These are phyloP conservation scores for Plantago ovata DNA, from an alignment of 257 asterid species.

Conservation along the genomic window DNA sequence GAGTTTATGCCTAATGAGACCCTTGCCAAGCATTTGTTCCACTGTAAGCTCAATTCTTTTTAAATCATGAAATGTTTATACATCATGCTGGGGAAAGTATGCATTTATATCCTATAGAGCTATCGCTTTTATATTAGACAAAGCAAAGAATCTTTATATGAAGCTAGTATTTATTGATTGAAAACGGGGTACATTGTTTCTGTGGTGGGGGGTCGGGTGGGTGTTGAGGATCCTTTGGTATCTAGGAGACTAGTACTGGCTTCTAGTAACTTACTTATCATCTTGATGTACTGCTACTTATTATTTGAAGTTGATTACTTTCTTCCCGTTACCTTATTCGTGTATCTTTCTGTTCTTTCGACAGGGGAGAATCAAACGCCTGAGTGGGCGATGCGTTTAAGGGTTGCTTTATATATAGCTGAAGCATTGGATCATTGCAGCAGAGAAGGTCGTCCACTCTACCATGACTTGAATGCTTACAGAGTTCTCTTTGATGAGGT, in stretches of 20 bases:
- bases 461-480: constrained; percentile 96
- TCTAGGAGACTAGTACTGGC: background rate
- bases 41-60: constrained; percentile 45
- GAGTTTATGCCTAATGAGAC: constrained; percentile 98
- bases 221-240: background rate
- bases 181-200: too few species aligned
- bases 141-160: too few species aligned
- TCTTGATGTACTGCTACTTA: background rate
- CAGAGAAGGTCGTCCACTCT: constrained; percentile 87
- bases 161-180: too few species aligned
- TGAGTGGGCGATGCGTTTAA: constrained; percentile 98
- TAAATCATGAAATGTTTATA: background rate
- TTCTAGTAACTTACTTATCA: background rate
- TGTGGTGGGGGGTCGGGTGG: background rate
- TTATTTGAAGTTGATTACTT: constrained; percentile 2
- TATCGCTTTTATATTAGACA: background rate
- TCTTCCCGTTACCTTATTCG: constrained; percentile 9
- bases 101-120: background rate
- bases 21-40: constrained; percentile 92
- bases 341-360: constrained; percentile 20
- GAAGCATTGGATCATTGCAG: constrained; percentile 96
- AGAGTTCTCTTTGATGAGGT: constrained; percentile 99
- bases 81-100: background rate
- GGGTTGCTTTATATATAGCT: constrained; percentile 93
- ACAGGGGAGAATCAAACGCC: constrained; percentile 98